phyloP scores from a whole-genome alignment of 805 yeast genomes.

The Wickerhamiella lipophila region DNA sequence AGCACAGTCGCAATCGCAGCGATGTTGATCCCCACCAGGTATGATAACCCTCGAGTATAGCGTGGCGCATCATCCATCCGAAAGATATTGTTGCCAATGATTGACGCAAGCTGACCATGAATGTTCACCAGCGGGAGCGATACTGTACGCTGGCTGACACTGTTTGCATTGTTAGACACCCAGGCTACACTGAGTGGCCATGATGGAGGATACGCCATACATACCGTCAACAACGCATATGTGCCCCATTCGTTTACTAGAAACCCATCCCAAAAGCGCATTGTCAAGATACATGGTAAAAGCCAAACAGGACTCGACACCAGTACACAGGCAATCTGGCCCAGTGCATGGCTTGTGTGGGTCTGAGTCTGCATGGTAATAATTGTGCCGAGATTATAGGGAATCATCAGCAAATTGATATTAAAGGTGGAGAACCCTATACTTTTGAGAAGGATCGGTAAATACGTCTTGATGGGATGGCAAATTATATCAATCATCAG shows the following conservation, averaged over 20 bases:
- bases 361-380: constrained; percentile 21
- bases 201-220: constrained; percentile 23
- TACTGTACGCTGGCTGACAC: constrained; percentile 52
- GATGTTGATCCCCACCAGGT: constrained; percentile 22
- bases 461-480: constrained; percentile 32
- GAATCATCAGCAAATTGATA: constrained; percentile 42
- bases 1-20: constrained; percentile 18
- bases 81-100: constrained; percentile 46
- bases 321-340: constrained; percentile 15
- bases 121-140: constrained; percentile 55
- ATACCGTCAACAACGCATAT: constrained; percentile 23
- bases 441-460: constrained; percentile 37
- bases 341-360: constrained; percentile 11
- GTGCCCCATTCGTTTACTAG: constrained; percentile 23
- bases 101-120: constrained; percentile 46
- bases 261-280: constrained; percentile 22
- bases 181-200: constrained; percentile 28
- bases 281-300: constrained; percentile 15
- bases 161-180: constrained; percentile 50
- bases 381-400: constrained; percentile 28
- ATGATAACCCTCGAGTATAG: constrained; percentile 44
- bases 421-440: constrained; percentile 41
- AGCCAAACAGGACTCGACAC: constrained; percentile 17
- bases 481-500: constrained; percentile 33
- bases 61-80: constrained; percentile 44